Base-by-base conservation (phyloP, 164 flowering plant species). In the Protea cynaroides region DNA sequence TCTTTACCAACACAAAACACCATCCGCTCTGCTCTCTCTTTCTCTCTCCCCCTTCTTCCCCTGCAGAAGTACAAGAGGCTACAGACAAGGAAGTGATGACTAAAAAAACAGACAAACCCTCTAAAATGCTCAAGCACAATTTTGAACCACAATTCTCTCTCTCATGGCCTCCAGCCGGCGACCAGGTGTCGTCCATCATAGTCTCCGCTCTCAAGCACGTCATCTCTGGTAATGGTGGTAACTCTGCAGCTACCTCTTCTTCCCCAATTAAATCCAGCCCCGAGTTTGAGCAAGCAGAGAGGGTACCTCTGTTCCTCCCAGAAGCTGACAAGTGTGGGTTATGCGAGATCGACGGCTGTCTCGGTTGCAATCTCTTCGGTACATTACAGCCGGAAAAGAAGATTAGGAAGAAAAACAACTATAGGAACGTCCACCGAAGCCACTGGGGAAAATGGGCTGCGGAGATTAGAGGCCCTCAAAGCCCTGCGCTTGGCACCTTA, bases 401-500 rank as follows among this genome's bases (percentile, higher is more conserved):
- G 58, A 59, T 23, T 63, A 59, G 60, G 64, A 68, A 50, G 56
- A 66, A 57, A 43, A 55, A 58, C 65, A 71, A 57, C 18, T 75
- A 71, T 67, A 66, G 82, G 29, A 80, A 82, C 29, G 80, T 81
- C 47, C 61, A 82, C 54, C 77, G 74, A 43, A 63, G 81, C 61
- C 78, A 79, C 8, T 75, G 80, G 75, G 82, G 80, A 11, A 80
- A 71, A 29, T 80, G 81, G 84, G 81, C 78, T 2, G 75, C 80
- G 5, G 81, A 81, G 71, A 78, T 76, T 5, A 62, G 80, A 10
- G 76, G 78, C 62, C 82, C 82, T 0, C 58, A 46, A 13, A 61
- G 65, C 34, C 34, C 34, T 29, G 34, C 80, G 82, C 79, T 78
- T 1, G 84, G 84, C 7, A 78, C 79, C 0, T 81, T 81, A 54